A percentile compares a stretch with the other conserved stretches of the same genome.
These are phyloP conservation scores for Pleurotus giganteus DNA, from an alignment of 768 basidiomycete genomes.

Conservation along the genomic window DNA sequence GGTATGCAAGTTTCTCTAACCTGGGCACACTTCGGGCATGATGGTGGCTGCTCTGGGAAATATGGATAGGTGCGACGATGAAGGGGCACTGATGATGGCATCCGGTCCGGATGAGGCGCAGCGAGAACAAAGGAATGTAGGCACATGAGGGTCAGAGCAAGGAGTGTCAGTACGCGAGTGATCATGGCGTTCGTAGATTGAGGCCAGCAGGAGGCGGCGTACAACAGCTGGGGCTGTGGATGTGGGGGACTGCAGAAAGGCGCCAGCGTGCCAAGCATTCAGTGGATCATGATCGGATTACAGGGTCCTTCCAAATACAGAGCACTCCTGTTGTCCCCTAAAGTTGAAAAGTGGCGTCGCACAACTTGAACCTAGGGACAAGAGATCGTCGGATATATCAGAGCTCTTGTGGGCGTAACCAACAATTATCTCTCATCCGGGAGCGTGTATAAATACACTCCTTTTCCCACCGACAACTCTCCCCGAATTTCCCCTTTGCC, in stretches of 20 bases:
- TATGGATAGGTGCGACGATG: conserved; percentile 27
- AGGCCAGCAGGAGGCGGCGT: background rate
- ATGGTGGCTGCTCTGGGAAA: conserved; percentile 55
- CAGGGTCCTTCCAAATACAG: background rate
- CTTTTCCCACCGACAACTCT: too few relatives aligned
- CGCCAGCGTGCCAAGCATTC: background rate
- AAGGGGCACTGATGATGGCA: conserved; percentile 4
- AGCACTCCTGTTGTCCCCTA: too few relatives aligned
- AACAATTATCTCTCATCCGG: too few relatives aligned
- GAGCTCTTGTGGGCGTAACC: too few relatives aligned
- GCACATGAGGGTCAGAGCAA: background rate
- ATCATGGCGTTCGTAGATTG: background rate
- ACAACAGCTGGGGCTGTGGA: background rate
- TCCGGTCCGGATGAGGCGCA: background rate
- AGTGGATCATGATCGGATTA: background rate
- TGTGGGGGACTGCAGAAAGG: too few relatives aligned
- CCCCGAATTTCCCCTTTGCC: too few relatives aligned
- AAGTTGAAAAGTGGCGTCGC: too few relatives aligned
- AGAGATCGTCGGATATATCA: too few relatives aligned
- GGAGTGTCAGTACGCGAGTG: background rate
- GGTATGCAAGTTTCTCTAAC: conserved; percentile 21
- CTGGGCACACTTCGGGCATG: conserved; percentile 56
- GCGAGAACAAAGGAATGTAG: conserved; percentile 8
- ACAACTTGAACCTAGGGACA: too few relatives aligned
- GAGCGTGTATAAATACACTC: too few relatives aligned